Evolutionary conservation across 2,329 filamentous ascomycete species (phyloP).

Genomic region (Orbilia quercus): DNA sequence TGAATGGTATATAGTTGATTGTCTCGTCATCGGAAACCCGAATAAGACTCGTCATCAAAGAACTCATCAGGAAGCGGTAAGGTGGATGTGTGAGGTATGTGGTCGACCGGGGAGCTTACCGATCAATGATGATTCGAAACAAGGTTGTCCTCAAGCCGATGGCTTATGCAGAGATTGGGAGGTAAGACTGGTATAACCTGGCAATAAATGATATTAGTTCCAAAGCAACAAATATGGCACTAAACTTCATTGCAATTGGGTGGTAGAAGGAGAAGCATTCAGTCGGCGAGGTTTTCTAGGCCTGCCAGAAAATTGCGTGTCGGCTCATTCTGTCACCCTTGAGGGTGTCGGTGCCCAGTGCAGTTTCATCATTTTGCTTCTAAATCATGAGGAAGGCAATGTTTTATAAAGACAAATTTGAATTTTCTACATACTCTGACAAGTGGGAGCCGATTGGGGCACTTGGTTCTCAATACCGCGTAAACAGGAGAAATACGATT

Average conservation of each 20-base stretch:
- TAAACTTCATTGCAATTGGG: neutral
- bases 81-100: neutral
- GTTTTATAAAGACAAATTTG: neutral
- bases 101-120: conserved; percentile 3
- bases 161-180: too few relatives aligned
- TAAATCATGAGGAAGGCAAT: neutral
- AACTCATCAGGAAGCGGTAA: conserved; percentile 63
- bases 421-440: neutral
- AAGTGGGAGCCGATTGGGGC: neutral
- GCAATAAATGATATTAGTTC: neutral
- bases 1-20: conserved; percentile 75
- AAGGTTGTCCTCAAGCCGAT: too few relatives aligned
- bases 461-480: neutral
- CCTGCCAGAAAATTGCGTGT: conserved; percentile 45
- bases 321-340: conserved; percentile 50
- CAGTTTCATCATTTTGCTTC: conserved; percentile 46
- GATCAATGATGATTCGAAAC: neutral
- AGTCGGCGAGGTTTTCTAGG: conserved; percentile 88
- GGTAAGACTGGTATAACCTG: too few relatives aligned
- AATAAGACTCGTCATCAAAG: conserved; percentile 83
- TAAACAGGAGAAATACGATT: too few relatives aligned
- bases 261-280: conserved; percentile 65
- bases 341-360: conserved; percentile 55
- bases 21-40: conserved; percentile 78
- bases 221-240: neutral